Base-by-base conservation (phyloP, 2,329 filamentous ascomycete species). In the Trichoderma brevicompactum region DNA sequence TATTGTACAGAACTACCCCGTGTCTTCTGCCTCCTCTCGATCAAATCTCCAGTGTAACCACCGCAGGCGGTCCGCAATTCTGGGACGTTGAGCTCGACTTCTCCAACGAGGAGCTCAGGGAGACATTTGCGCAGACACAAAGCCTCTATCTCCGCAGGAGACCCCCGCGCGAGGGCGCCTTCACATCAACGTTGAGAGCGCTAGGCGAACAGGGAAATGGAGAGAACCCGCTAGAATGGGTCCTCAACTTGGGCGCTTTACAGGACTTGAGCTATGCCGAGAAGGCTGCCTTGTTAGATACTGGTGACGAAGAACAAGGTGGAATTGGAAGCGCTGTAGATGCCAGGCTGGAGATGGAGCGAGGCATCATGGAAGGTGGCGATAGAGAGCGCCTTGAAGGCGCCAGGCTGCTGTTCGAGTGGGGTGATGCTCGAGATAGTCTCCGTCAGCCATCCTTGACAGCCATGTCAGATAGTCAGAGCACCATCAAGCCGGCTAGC, bases 31-130 rank as follows among this genome's bases (percentile, higher is more conserved):
- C 91, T 0, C 89, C 90, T 10, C 79, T 93, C 0, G 81, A 85
- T 50, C 85, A 86, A 48, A 86, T 94, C 58, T 74, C 80, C 1
- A 82, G 80, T 28, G 80, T 94, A 17, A 79, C 80, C 2, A 88
- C 87, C 1, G 88, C 88, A 2, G 82, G 82, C 5, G 83, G 87
- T 1, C 83, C 87, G 5, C 82, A 83, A 4, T 94, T 92, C 79
- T 97, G 94, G 94, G 89, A 92, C 48, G 83, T 96, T 2, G 87
- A 88, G 6, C 81, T 97, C 4, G 89, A 95, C 73, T 92, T 97
- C 68, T 79, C 82, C 56, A 87, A 90, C 65, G 80, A 88, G 0
- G 76, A 81, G 0, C 85, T 95, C 55, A 80, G 85, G 5, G 77
- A 83, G 0, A 85, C 88, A 3, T 80, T 97, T 78, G 80, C 79